Conservation (phyloP, 345 rosid genomes). For the Eucalyptus cladocalyx region DNA sequence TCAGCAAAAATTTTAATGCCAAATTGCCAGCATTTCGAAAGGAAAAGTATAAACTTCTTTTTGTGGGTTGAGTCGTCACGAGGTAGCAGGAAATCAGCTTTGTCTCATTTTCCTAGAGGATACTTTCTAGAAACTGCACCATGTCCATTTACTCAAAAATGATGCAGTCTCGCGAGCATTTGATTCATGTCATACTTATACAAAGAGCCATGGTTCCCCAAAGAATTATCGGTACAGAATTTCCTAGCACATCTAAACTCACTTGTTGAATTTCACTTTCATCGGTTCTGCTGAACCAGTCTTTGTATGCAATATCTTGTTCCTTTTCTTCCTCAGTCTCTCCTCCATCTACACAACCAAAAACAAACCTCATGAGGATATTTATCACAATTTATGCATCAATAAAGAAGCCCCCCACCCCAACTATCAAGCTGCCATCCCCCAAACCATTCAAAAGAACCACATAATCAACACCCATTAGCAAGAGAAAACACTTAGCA, state of each 20-base stretch:
- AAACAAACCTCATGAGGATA: not conserved
- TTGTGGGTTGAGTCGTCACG: not conserved
- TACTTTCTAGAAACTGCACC: not conserved
- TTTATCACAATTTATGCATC: not conserved
- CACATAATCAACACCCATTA: not conserved
- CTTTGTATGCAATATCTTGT: conserved; percentile 67
- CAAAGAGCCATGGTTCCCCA: not conserved
- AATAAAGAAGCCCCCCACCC: not conserved
- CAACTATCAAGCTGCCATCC: not conserved
- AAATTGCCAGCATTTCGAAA: not conserved
- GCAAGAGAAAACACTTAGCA: not conserved
- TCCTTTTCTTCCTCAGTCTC: conserved; percentile 74
- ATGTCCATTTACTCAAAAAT: not conserved
- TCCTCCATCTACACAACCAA: conserved; percentile 55
- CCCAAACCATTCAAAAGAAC: not conserved
- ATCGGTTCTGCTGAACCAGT: conserved; percentile 71
- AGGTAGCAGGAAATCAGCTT: not conserved
- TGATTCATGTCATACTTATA: not conserved
- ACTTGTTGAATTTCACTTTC: conserved; percentile 82
- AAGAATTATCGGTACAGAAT: not conserved
- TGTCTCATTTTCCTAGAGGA: not conserved
- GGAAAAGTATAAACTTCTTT: not conserved
- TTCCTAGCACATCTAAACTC: conserved; percentile 1
- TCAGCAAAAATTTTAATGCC: not conserved
- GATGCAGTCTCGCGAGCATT: not conserved